Evolutionary conservation across 768 basidiomycete genomes (phyloP), one percentile per base, ranked within the genome.

Genomic region (Serendipita indica): DNA sequence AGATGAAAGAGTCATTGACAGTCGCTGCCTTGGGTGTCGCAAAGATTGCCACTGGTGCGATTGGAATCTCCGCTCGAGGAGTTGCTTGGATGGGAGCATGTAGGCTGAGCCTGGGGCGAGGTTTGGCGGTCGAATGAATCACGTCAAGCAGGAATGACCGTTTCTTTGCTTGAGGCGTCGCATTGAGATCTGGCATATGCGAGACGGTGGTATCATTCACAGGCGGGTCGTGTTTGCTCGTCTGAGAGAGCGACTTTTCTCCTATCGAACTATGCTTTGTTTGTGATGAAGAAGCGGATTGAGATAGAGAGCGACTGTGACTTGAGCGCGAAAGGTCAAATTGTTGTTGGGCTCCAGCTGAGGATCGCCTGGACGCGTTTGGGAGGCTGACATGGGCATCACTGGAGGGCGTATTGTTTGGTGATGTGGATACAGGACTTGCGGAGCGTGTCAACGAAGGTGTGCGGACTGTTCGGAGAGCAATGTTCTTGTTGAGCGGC

Each of bases 141-240:
- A 91, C 84, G 6, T 81, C 82, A 35, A 92, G 77, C 12, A 92
- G 77, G 72, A 92, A 90, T 0, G 86, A 89, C 14, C 81, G 80
- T 37, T 86, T 81, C 61, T 84, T 82, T 12, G 82, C 79, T 62
- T 78, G 74, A 2, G 86, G 88, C 1, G 87, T 90, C 39, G 81
- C 68, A 2, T 76, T 76, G 37, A 80, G 76, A 3, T 65, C 61
- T 75, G 71, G n/a, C n/a, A 35, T 10, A 20, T 28, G 45, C 56
- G 56, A n/a, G 56, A 33, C 33, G 20, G 16, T n/a, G 56, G 30
- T n/a, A n/a, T n/a, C n/a, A n/a, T n/a, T n/a, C n/a, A n/a, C n/a
- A n/a, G n/a, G n/a, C n/a, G n/a, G n/a, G n/a, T n/a, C n/a, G n/a
- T n/a, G n/a, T n/a, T n/a, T n/a, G n/a, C n/a, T n/a, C n/a, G n/a